These are phyloP conservation scores for Mycena olivaceomarginata DNA, from an alignment of 768 basidiomycete species.

Conservation along the genomic window DNA sequence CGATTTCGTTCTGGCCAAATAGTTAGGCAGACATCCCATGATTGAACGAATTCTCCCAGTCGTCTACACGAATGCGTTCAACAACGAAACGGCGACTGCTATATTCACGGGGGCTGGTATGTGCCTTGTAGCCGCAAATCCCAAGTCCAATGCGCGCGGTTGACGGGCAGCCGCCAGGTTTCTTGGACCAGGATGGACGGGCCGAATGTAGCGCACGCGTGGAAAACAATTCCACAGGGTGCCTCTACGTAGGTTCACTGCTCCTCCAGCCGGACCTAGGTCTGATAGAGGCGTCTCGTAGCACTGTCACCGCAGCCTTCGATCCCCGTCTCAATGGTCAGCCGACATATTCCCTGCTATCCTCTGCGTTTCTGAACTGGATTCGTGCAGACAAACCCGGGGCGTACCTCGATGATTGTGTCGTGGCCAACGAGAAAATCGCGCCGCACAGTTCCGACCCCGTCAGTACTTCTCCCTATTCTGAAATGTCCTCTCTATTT, in stretches of 20 bases:
- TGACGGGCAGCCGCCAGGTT: neutral
- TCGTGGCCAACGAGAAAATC: neutral
- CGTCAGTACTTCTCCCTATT: neutral
- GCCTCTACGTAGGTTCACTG: constrained; percentile 9
- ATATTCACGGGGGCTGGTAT: neutral
- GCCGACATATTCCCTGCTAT: neutral
- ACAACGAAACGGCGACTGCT: neutral
- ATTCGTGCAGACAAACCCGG: constrained; percentile 11
- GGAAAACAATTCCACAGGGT: constrained; percentile 12
- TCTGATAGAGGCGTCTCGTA: neutral
- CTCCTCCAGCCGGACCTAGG: neutral
- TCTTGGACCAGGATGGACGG: neutral
- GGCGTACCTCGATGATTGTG: constrained; percentile 17
- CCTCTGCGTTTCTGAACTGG: neutral
- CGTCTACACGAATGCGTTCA: neutral
- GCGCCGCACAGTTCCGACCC: constrained; percentile 12
- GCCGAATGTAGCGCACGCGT: neutral
- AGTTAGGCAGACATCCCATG: neutral
- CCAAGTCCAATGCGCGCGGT: too few species aligned
- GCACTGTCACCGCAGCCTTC: constrained; percentile 22
- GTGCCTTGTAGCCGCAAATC: too few species aligned
- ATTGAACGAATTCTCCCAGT: neutral
- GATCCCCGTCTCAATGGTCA: constrained; percentile 22
- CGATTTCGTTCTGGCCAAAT: neutral
- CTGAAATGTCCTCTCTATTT: neutral